A percentile compares a stretch with the other conserved stretches of the same genome.
These are phyloP conservation scores for Clarireedia monteithiana DNA, from an alignment of 2,329 filamentous ascomycete species.

Conservation along the genomic window DNA sequence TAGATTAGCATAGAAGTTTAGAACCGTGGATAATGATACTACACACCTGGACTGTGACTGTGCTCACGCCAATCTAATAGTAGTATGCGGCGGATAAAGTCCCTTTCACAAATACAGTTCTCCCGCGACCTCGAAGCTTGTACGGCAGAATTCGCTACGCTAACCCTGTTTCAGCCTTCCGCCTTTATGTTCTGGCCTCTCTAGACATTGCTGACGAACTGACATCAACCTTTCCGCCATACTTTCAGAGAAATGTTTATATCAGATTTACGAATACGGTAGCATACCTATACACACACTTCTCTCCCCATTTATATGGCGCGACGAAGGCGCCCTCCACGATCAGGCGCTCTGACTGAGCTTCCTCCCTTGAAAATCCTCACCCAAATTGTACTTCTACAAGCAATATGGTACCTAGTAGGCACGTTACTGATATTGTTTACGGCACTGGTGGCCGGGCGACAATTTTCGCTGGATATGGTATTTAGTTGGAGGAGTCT, in stretches of 20 bases:
- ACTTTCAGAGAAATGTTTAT: slow-evolving; percentile 1
- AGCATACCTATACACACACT: slow-evolving; percentile 4
- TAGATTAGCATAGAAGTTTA: background rate
- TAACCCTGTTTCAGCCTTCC: background rate
- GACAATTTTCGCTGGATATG: slow-evolving; percentile 48
- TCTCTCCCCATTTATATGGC: slow-evolving; percentile 17
- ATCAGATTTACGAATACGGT: background rate
- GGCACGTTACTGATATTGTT: slow-evolving; percentile 58
- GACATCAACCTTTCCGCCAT: too few species aligned
- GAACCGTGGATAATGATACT: too few species aligned
- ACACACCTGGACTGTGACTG: too few species aligned
- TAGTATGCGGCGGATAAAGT: too few species aligned
- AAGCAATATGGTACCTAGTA: slow-evolving; percentile 55
- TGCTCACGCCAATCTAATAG: too few species aligned
- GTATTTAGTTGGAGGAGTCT: slow-evolving; percentile 57
- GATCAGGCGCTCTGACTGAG: slow-evolving; percentile 58
- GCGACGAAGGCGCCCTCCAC: slow-evolving; percentile 51
- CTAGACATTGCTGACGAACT: background rate
- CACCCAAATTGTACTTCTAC: slow-evolving; percentile 57
- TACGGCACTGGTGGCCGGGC: slow-evolving; percentile 57
- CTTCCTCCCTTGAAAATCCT: slow-evolving; percentile 60
- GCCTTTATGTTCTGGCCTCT: slow-evolving; percentile 2
- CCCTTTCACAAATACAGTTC: too few species aligned
- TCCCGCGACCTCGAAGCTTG: background rate
- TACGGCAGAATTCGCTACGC: background rate